Evolutionary conservation across 2,329 filamentous ascomycete species (phyloP), one percentile per base, ranked within the genome.

Genomic region (Xylaria sp.): DNA sequence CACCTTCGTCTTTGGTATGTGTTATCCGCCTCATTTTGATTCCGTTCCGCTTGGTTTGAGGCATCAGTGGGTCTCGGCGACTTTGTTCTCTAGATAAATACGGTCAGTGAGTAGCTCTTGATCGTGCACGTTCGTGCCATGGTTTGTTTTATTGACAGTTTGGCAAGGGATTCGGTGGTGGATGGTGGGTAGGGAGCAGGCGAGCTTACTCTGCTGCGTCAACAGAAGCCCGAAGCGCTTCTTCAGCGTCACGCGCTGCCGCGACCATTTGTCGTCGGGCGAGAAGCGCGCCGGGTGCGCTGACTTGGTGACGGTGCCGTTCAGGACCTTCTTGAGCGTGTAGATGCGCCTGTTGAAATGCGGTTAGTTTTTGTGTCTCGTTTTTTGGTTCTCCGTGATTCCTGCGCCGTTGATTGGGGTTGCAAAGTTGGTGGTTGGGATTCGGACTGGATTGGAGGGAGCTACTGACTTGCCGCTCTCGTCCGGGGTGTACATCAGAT

Each of bases 191-290:
- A 37, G n/a, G n/a, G 35, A 54, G 53, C 25, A 48, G 64, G 21
- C 46, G 51, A 54, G 80, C 81, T 67, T 67, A 85, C 83, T 81
- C 76, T 82, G 90, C 84, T 96, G 92, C 55, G 91, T 95, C 76
- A 97, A 81, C 65, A 98, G 87, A 67, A 97, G 84, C 49, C 90
- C 90, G 75, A 96, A 98, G 74, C 95, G 86, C 83, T 91, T 93
- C 89, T 97, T 97, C 73, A 98, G 85, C 19, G 93, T 96, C 51
- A 98, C 93, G 71, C 95, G 88, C 81, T 98, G 94, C 75, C 92
- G 91, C 74, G 93, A 97, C 86, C 96, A 98, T 85, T 97, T 97
- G 85, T 99, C 95, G 80, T 99, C 95, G 67, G 95, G 95, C 47
- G 92, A 97, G 84, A 98, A 99, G 70, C 95, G 87, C 43, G 95